Evolutionary conservation across 768 basidiomycete genomes (phyloP), one percentile per base, ranked within the genome.

Genomic region (Rhodotorula paludigena): DNA sequence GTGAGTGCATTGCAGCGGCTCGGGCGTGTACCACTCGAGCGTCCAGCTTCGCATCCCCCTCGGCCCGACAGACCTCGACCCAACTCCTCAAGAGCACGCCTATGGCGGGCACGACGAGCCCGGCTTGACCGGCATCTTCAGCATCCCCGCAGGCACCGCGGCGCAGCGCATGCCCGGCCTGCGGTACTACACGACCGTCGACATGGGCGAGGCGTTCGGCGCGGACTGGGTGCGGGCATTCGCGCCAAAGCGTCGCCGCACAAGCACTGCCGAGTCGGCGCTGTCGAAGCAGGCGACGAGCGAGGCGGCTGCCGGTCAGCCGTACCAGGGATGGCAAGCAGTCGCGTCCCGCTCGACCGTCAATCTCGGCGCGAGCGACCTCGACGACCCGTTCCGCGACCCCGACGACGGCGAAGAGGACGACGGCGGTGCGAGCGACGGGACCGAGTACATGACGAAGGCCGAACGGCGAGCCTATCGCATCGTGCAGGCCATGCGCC

Each of bases 11-110:
- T n/a, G 15, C 53, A n/a, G 55, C 32, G 61, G 56, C 10, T 57
- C 41, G 9, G 66, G 66, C 33, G 64, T 70, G 35, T 63, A 70
- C 53, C 69, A 70, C 41, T 62, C 69, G 18, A 59, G 57, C 20
- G 64, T 70, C 16, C 32, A 53, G 51, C 56, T 70, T 48, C 5
- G 38, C 18, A 21, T 66, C 30, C 69, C 69, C 5, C 69, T 66
- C 52, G 60, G 60, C 30, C 69, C 69, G 3, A 44, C 69, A 51
- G 64, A 66, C 52, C 23, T 16, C 25, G 18, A 53, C 23, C 64
- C 64, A 5, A 14, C 33, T 1, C 51, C 56, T 4, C 12, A 15
- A 25, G 69, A 70, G n/a, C 66, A 33, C 33, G 69, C 69, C 33
- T 70, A 63, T 47, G 69, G 69, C 16, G 69, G 69, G 1, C 69